These are phyloP conservation scores for Salicornia ramosissima DNA, from an alignment of 148 eudicot species.

Conservation along the genomic window DNA sequence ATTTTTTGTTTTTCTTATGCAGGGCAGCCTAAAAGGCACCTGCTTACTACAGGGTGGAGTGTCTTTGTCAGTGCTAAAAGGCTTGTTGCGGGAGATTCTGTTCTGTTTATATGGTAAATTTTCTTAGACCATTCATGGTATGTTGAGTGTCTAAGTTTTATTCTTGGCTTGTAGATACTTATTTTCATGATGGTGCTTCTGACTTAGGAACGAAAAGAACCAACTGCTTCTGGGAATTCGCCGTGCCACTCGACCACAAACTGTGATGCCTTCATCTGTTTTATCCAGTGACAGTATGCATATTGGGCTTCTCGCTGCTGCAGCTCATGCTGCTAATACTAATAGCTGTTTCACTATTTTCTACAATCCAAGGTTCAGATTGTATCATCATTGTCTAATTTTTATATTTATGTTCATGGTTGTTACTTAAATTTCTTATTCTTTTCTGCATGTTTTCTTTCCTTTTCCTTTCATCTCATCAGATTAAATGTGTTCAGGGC, in stretches of 20 bases:
- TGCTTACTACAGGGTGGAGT: slow-evolving; percentile 99
- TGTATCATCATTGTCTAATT: slow-evolving; percentile 2
- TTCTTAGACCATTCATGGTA: neutral
- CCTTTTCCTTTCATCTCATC: slow-evolving; percentile 15
- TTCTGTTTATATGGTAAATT: slow-evolving; percentile 82
- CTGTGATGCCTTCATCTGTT: slow-evolving; percentile 99
- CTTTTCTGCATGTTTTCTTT: neutral
- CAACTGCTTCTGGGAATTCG: slow-evolving; percentile 96
- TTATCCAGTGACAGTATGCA: slow-evolving; percentile 99
- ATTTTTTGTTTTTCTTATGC: slow-evolving; percentile 30
- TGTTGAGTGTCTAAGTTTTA: slow-evolving; percentile 3
- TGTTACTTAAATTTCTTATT: neutral
- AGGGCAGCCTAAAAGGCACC: slow-evolving; percentile 99
- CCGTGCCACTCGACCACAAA: slow-evolving; percentile 88
- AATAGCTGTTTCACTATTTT: slow-evolving; percentile 94
- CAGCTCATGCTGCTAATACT: slow-evolving; percentile 99
- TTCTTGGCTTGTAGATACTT: neutral
- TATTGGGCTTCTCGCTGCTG: slow-evolving; percentile 97
- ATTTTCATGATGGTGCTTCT: neutral
- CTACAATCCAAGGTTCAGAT: slow-evolving; percentile 76
- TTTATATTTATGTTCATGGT: neutral
- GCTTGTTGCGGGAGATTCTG: slow-evolving; percentile 98
- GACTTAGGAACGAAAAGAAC: slow-evolving; percentile 86
- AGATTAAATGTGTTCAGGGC: slow-evolving; percentile 52
- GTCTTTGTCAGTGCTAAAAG: slow-evolving; percentile 99